phyloP scores from a whole-genome alignment of 495 filamentous ascomycete genomes.

The Penicillium lagena region DNA sequence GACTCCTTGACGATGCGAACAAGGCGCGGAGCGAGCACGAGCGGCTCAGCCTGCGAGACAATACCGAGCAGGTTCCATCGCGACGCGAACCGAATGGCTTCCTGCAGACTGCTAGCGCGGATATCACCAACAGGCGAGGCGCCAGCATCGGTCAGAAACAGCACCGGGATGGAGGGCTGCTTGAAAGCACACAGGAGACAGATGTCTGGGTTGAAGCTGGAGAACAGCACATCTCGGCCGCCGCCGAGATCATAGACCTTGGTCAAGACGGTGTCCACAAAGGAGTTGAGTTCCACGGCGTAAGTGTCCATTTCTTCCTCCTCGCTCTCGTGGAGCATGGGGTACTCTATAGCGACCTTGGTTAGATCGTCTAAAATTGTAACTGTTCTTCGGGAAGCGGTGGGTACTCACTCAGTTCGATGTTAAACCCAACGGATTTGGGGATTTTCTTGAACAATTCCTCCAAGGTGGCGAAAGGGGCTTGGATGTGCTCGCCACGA shows the following conservation, averaged over 20 bases:
- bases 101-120: conserved; percentile 85
- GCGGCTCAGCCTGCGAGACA: conserved; percentile 74
- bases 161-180: conserved; percentile 87
- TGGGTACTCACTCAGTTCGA: conserved; percentile 73
- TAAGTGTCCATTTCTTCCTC: conserved; percentile 97
- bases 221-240: conserved; percentile 85
- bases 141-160: conserved; percentile 91
- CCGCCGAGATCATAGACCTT: conserved; percentile 76
- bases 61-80: conserved; percentile 93
- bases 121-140: conserved; percentile 74
- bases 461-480: conserved; percentile 88
- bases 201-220: conserved; percentile 93
- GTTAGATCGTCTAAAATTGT: conserved; percentile 23
- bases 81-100: conserved; percentile 88
- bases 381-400: conserved; percentile 14
- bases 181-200: conserved; percentile 93
- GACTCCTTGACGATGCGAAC: conserved; percentile 94
- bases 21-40: conserved; percentile 82
- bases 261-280: conserved; percentile 85
- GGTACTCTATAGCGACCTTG: conserved; percentile 59
- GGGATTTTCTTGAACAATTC: conserved; percentile 86
- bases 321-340: conserved; percentile 90
- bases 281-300: conserved; percentile 93
- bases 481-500: conserved; percentile 88
- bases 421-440: conserved; percentile 83